Conservation (phyloP, 805 yeast genomes). For the Vanderwaltozyma polyspora region DNA sequence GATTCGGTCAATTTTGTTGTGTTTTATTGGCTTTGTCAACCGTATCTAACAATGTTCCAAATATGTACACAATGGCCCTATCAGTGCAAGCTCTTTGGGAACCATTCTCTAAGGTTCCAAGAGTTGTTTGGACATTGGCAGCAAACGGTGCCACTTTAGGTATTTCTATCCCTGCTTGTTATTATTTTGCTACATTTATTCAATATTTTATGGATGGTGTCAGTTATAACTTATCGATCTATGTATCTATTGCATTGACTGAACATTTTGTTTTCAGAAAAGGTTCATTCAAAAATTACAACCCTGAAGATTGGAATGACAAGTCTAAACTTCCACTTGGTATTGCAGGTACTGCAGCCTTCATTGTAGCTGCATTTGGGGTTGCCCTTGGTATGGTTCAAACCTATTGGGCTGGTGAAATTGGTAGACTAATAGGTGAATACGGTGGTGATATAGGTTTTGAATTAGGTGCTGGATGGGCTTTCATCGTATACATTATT, state of each 20-base stretch:
- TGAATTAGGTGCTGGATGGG: conserved; percentile 58
- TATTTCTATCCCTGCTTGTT: conserved; percentile 81
- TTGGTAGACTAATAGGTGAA: conserved; percentile 50
- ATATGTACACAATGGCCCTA: conserved; percentile 82
- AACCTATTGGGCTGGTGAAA: conserved; percentile 68
- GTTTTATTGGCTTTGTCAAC: conserved; percentile 78
- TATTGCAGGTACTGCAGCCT: conserved; percentile 62
- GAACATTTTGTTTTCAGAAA: conserved; percentile 76
- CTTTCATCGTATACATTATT: conserved; percentile 49
- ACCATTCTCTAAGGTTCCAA: conserved; percentile 61
- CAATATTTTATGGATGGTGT: conserved; percentile 82
- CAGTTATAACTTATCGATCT: conserved; percentile 83
- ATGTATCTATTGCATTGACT: conserved; percentile 59
- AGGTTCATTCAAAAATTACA: conserved; percentile 45
- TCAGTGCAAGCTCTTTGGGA: conserved; percentile 81
- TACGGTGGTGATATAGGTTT: conserved; percentile 83
- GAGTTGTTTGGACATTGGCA: conserved; percentile 68
- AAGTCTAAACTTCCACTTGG: conserved; percentile 59
- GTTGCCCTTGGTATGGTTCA: conserved; percentile 82
- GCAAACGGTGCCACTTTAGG: conserved; percentile 75
- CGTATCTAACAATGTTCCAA: conserved; percentile 85
- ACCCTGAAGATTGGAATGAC: conserved; percentile 51
- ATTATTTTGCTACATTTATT: conserved; percentile 62
- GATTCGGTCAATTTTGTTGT: conserved; percentile 83
- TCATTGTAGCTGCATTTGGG: conserved; percentile 78